Base-by-base conservation (phyloP, 495 filamentous ascomycete species). In the Hypoxylon trugodes region DNA sequence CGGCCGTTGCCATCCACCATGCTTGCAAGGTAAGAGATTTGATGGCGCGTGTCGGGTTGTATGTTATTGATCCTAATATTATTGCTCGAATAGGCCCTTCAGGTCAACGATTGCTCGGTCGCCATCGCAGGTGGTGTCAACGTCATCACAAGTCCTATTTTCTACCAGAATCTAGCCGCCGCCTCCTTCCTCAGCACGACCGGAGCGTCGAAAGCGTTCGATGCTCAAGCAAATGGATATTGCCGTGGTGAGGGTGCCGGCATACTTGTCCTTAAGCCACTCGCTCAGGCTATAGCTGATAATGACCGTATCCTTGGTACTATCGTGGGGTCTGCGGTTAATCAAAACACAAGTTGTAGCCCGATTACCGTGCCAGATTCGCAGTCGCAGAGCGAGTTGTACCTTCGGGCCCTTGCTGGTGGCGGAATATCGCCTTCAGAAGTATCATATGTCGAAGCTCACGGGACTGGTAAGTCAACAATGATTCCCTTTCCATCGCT, bases 191-290 rank as follows among this genome's bases (percentile, higher is more conserved):
- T 81, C 8, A 79, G 75, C 47, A 69, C 72, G 0, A 74, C 76
- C 1, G 70, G 70, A 1, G 53, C 60, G 6, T 70, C 64, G 19
- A 61, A 66, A 18, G 58, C 69, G 3, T 73, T 71, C 16, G 82
- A 86, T 61, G 73, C 74, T 0, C 15, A 51, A 0, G 87, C 84
- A 1, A 75, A 86, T 68, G 87, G 87, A 1, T 89, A 85, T 69
- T 84, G 69, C 0, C 74, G 86, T 5, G 87, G 73, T 3, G 87
- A 90, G 52, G 86, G 77, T 4, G 63, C 85, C n/a, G 77, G 70
- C n/a, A 70, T 76, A 4, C 18, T 87, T 1, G 71, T 79, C 7
- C 36, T 89, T 3, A 89, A 89, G 60, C 66, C 63, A 6, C 70
- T 87, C 0, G 50, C 49, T 3, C 73, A 81, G 35, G 86, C 79